phyloP scores from a whole-genome alignment of 140 eudicot species.

The Artemisia princeps region DNA sequence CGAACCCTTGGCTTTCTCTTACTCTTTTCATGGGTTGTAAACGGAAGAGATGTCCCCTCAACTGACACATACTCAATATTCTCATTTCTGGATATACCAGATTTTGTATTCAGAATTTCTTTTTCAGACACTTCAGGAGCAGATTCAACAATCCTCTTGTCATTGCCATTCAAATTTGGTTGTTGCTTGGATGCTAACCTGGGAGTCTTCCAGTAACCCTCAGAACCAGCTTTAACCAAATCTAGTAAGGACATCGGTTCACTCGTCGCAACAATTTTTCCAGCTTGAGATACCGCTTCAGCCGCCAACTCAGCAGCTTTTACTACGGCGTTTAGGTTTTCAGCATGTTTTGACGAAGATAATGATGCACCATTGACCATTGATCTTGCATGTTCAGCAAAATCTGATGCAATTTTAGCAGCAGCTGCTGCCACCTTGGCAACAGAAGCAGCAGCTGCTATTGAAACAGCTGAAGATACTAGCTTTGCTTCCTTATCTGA shows the following conservation, averaged over 20 bases:
- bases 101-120: conserved; percentile 23
- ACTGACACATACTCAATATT: conserved; percentile 22
- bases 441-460: conserved; percentile 90
- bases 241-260: conserved; percentile 50
- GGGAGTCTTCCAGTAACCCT: conserved; percentile 55
- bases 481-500: conserved; percentile 61
- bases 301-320: conserved; percentile 96
- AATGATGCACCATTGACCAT: conserved; percentile 85
- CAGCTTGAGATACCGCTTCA: conserved; percentile 91
- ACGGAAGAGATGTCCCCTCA: conserved; percentile 27
- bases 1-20: conserved; percentile 19
- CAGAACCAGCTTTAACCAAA: conserved; percentile 62
- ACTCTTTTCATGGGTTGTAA: conserved; percentile 24
- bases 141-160: conserved; percentile 22
- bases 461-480: conserved; percentile 71
- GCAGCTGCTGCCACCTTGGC: conserved; percentile 97
- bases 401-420: conserved; percentile 71
- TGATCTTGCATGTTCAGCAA: conserved; percentile 68
- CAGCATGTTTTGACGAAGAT: conserved; percentile 87
- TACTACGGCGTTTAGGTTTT: conserved; percentile 74
- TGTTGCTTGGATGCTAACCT: conserved; percentile 19
- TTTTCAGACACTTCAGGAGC: conserved; percentile 16
- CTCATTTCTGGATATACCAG: conserved; percentile 22
- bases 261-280: conserved; percentile 70
- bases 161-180: conserved; percentile 6